Evolutionary conservation across 2,329 filamentous ascomycete genomes (phyloP).

Genomic region (Stemphylium lycopersici): DNA sequence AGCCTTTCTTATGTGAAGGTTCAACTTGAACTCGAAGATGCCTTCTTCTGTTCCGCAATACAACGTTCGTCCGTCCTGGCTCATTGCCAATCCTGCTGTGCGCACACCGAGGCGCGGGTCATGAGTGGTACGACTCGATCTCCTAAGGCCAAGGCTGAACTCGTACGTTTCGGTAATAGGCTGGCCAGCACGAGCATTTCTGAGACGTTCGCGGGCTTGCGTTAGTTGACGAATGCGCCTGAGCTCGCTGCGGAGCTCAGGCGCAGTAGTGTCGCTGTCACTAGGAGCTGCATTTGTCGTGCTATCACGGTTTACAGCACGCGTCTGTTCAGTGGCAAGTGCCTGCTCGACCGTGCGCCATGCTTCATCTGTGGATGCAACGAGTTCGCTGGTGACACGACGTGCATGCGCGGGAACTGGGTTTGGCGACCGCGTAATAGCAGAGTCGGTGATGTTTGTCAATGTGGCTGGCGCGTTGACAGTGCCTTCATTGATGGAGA

Average conservation of each 20-base stretch:
- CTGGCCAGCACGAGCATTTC: constrained; percentile 39
- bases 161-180: constrained; percentile 32
- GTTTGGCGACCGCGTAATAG: constrained; percentile 40
- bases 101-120: constrained; percentile 49
- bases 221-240: constrained; percentile 46
- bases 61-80: constrained; percentile 54
- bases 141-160: constrained; percentile 32
- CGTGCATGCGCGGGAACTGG: constrained; percentile 41
- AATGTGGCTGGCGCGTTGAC: constrained; percentile 27
- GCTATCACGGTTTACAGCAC: constrained; percentile 23
- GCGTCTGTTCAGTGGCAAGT: constrained; percentile 48
- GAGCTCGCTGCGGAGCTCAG: constrained; percentile 42
- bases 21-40: constrained; percentile 75
- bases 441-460: constrained; percentile 38
- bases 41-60: constrained; percentile 67
- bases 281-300: constrained; percentile 18
- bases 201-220: constrained; percentile 46
- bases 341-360: constrained; percentile 58
- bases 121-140: constrained; percentile 31
- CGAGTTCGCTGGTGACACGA: constrained; percentile 37
- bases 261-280: constrained; percentile 29
- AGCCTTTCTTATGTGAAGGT: constrained; percentile 65
- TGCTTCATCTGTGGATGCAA: constrained; percentile 49
- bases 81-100: constrained; percentile 57
- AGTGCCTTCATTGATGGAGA: constrained; percentile 41